Evolutionary conservation across 1,284 basidiomycete species (phyloP).

Genomic region (Rhodotorula sp.): DNA sequence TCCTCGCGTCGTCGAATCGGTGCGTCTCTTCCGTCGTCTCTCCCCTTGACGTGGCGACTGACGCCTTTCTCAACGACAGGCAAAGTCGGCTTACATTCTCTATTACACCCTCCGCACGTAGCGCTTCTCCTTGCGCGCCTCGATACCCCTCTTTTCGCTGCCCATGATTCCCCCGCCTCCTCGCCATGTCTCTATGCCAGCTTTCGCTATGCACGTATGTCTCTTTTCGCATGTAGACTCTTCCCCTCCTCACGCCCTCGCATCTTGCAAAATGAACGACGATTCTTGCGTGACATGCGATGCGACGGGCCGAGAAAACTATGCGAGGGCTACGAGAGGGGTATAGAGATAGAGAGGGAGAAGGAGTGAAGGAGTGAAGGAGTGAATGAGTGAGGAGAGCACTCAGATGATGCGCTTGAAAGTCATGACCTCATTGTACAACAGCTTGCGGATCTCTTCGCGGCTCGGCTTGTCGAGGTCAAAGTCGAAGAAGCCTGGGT

Average conservation of each 20-base stretch:
- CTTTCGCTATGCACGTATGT: neutral
- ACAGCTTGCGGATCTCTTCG: constrained; percentile 63
- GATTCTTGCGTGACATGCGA: neutral
- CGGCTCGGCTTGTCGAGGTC: constrained; percentile 90
- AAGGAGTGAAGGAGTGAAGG: too few relatives aligned
- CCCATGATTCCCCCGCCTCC: neutral
- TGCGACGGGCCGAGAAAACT: neutral
- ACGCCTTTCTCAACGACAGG: neutral
- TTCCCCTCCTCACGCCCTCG: neutral
- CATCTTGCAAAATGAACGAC: neutral
- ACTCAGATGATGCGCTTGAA: constrained; percentile 14
- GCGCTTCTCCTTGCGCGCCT: neutral
- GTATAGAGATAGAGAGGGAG: neutral
- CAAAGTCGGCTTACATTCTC: constrained; percentile 35
- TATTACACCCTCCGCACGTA: constrained; percentile 25
- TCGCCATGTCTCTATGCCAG: neutral
- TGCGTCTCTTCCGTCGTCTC: neutral
- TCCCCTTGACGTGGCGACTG: neutral
- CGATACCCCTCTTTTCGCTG: neutral
- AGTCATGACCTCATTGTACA: constrained; percentile 34
- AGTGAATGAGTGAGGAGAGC: too few relatives aligned
- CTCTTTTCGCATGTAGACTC: neutral
- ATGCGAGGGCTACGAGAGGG: neutral
- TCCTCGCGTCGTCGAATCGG: constrained; percentile 23
- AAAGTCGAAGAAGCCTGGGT: constrained; percentile 90